Evolutionary conservation across 2,329 filamentous ascomycete genomes (phyloP).

Genomic region (Fusarium hainanense): DNA sequence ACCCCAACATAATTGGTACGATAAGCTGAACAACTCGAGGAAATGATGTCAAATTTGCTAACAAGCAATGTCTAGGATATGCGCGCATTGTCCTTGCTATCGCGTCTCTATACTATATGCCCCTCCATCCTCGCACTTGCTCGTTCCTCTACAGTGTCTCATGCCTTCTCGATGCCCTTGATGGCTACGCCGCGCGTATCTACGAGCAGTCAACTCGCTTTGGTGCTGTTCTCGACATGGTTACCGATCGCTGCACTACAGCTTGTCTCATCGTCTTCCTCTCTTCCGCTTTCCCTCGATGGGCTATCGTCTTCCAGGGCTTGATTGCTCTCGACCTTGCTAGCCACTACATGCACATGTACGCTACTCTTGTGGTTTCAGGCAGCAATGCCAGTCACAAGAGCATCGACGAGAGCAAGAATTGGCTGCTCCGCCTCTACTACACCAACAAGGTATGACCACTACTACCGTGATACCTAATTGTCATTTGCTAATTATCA

Average conservation of each 20-base stretch:
- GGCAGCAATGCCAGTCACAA: slow-evolving; percentile 88
- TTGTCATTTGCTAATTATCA: slow-evolving; percentile 12
- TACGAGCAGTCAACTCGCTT: slow-evolving; percentile 94
- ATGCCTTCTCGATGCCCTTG: slow-evolving; percentile 93
- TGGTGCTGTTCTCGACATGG: slow-evolving; percentile 97
- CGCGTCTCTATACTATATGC: slow-evolving; percentile 98
- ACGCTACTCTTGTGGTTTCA: slow-evolving; percentile 89
- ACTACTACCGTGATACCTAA: not conserved
- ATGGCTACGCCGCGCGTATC: slow-evolving; percentile 85
- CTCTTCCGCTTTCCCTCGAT: slow-evolving; percentile 92
- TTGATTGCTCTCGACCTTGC: slow-evolving; percentile 93
- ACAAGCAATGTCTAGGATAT: slow-evolving; percentile 68
- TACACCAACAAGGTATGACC: slow-evolving; percentile 89
- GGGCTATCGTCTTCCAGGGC: slow-evolving; percentile 93
- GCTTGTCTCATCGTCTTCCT: slow-evolving; percentile 95
- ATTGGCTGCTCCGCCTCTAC: slow-evolving; percentile 92
- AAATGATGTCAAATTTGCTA: slow-evolving; percentile 12
- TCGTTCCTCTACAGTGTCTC: slow-evolving; percentile 91
- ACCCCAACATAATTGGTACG: slow-evolving; percentile 83
- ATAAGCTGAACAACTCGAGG: slow-evolving; percentile 4
- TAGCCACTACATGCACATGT: slow-evolving; percentile 99
- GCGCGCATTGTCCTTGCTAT: slow-evolving; percentile 82
- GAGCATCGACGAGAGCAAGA: slow-evolving; percentile 88
- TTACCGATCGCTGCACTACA: slow-evolving; percentile 97
- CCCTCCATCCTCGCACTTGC: slow-evolving; percentile 95